These are phyloP conservation scores for Monosporascus sp. DNA, from an alignment of 2,329 filamentous ascomycete species.

Conservation along the genomic window DNA sequence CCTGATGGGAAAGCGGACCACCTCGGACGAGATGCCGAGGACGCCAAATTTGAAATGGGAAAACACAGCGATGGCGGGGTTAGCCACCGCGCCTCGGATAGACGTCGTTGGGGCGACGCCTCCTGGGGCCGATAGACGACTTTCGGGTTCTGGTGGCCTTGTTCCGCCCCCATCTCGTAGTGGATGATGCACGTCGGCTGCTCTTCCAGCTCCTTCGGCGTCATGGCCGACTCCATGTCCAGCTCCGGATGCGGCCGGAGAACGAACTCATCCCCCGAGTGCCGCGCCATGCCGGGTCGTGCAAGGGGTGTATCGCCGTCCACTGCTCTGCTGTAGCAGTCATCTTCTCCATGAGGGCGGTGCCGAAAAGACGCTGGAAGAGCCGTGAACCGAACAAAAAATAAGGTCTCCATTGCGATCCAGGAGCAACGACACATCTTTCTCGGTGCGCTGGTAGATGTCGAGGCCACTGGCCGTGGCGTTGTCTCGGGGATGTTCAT, in stretches of 20 bases:
- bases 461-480: neutral
- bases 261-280: neutral
- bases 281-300: neutral
- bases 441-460: neutral
- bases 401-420: neutral
- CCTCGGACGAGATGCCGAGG: neutral
- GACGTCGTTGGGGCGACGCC: neutral
- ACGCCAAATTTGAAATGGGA: slow-evolving; percentile 1
- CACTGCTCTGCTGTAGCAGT: neutral
- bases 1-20: neutral
- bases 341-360: neutral
- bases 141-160: neutral
- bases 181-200: neutral
- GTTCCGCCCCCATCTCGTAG: neutral
- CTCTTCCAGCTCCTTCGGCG: neutral
- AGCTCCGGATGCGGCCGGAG: neutral
- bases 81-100: neutral
- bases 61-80: neutral
- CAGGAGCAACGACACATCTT: neutral
- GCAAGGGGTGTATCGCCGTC: neutral
- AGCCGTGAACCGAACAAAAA: neutral
- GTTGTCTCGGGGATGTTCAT: neutral
- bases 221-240: neutral
- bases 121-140: neutral
- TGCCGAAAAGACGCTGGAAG: neutral